These are phyloP conservation scores for Zygosaccharomyces sapae DNA, from an alignment of 1,139 yeast genomes.

Conservation along the genomic window DNA sequence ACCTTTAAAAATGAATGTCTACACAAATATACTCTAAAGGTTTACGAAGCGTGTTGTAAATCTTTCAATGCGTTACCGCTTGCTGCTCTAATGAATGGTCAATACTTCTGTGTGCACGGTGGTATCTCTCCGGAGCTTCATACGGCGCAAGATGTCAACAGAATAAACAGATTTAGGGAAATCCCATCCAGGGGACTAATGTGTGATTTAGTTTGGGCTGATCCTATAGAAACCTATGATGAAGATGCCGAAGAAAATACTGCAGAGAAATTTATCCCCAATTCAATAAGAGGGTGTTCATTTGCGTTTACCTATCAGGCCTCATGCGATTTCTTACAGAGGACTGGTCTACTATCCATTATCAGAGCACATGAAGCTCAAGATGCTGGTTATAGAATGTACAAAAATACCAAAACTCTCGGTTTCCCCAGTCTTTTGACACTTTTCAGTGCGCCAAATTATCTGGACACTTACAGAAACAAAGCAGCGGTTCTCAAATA, in stretches of 20 bases:
- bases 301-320: conserved; percentile 86
- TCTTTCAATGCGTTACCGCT: conserved; percentile 87
- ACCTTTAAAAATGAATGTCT: conserved; percentile 89
- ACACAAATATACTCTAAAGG: conserved; percentile 66
- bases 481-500: conserved; percentile 93
- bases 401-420: conserved; percentile 75
- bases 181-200: conserved; percentile 92
- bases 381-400: conserved; percentile 95
- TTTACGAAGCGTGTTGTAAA: conserved; percentile 72
- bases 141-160: conserved; percentile 63
- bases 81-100: conserved; percentile 92
- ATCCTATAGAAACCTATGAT: conserved; percentile 88
- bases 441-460: conserved; percentile 93
- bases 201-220: conserved; percentile 97
- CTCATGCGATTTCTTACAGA: conserved; percentile 72
- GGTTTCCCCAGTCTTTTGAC: conserved; percentile 94
- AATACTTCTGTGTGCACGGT: conserved; percentile 95
- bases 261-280: conserved; percentile 48
- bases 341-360: conserved; percentile 73
- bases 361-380: conserved; percentile 98
- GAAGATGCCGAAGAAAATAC: conserved; percentile 50
- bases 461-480: conserved; percentile 87
- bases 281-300: conserved; percentile 88
- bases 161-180: conserved; percentile 76
- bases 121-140: conserved; percentile 88